Conservation (phyloP, 169 alveolate genomes). For the Plasmodium falciparum region DNA sequence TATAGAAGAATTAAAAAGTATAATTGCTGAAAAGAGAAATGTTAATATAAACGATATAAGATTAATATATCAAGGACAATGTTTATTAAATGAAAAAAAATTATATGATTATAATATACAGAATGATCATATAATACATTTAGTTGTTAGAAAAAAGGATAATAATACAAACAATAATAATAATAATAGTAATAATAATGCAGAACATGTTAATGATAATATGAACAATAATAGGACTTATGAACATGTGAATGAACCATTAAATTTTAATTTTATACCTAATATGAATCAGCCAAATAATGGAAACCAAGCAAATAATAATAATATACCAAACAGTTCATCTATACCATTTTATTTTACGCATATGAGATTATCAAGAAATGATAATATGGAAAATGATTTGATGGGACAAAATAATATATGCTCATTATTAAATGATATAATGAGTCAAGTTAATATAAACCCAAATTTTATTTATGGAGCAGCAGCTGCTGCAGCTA, state of each 20-base stretch:
- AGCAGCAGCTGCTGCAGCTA: constrained; percentile 49
- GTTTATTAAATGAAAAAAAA: constrained; percentile 45
- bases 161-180: constrained; percentile 10
- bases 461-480: constrained; percentile 54
- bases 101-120: constrained; percentile 62
- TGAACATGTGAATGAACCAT: constrained; percentile 17
- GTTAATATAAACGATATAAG: constrained; percentile 55
- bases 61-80: constrained; percentile 69
- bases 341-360: constrained; percentile 58
- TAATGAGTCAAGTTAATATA: constrained; percentile 63
- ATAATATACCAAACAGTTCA: not conserved
- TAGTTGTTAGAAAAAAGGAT: constrained; percentile 66
- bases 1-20: constrained; percentile 46
- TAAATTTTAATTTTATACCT: constrained; percentile 15
- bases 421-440: constrained; percentile 45
- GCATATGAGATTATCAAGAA: constrained; percentile 66
- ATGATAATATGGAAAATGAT: constrained; percentile 59
- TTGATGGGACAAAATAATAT: constrained; percentile 59
- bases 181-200: not conserved
- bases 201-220: constrained; percentile 10
- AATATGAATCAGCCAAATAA: constrained; percentile 2
- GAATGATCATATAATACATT: constrained; percentile 67
- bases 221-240: not conserved
- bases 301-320: constrained; percentile 13
- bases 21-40: constrained; percentile 39